Percentiles rank a stretch among this genome's conserved stretches.
Conservation (phyloP, 2,329 filamentous ascomycete genomes). For the Kalmusia sp. region DNA sequence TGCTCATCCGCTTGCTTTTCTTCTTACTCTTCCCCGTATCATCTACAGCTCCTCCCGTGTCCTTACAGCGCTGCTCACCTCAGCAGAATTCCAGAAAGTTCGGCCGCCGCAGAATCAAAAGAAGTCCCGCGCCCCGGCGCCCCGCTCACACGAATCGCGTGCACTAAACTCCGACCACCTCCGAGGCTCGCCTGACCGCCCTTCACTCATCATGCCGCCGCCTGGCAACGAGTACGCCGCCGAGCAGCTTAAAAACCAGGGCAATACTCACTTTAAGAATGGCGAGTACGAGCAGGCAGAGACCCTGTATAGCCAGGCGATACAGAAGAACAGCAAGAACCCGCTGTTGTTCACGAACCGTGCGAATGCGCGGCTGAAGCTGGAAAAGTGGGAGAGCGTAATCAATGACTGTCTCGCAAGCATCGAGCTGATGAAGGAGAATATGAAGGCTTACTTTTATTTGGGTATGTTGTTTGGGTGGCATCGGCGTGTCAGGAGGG, state of each 20-base stretch:
- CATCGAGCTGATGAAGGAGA: constrained; percentile 69
- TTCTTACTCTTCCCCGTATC: too few species aligned
- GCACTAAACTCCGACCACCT: constrained; percentile 6
- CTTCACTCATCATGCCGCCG: constrained; percentile 22
- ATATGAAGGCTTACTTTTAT: constrained; percentile 85
- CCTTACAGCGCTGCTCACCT: constrained; percentile 9
- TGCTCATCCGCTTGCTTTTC: background rate
- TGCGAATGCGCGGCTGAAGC: constrained; percentile 79
- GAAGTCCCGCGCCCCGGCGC: background rate
- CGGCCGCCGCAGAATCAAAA: constrained; percentile 5
- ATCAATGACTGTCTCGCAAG: constrained; percentile 79
- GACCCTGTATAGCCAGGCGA: constrained; percentile 76
- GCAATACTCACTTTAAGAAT: constrained; percentile 70
- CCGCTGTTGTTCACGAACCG: constrained; percentile 87
- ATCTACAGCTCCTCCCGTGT: too few species aligned
- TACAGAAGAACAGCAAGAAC: constrained; percentile 79
- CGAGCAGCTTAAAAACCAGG: constrained; percentile 58
- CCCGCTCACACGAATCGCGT: constrained; percentile 7
- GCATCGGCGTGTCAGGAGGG: background rate
- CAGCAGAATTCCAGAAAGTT: constrained; percentile 16
- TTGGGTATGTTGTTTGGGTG: constrained; percentile 54
- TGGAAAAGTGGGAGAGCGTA: constrained; percentile 75
- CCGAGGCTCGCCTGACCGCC: background rate
- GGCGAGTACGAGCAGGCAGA: constrained; percentile 73
- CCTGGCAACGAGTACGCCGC: constrained; percentile 48